Percentiles rank a stretch among this genome's conserved stretches.
These are phyloP conservation scores for Fusarium decemcellulare DNA, from an alignment of 2,329 filamentous ascomycete species.

Conservation along the genomic window DNA sequence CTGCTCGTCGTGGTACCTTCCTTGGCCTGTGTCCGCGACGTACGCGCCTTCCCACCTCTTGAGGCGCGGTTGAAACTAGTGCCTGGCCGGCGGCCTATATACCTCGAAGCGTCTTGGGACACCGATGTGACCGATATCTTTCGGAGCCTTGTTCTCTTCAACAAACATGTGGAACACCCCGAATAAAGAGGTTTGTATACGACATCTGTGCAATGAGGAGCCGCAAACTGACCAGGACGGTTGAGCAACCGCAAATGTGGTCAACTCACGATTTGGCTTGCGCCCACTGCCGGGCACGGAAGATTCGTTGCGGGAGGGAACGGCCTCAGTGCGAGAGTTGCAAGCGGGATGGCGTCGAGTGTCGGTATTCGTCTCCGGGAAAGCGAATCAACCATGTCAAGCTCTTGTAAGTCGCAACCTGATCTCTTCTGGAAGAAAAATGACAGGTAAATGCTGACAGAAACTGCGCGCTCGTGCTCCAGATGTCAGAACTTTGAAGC, in stretches of 20 bases:
- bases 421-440: background rate
- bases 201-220: background rate
- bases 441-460: conserved; percentile 32
- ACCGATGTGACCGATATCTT: background rate
- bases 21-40: conserved; percentile 27
- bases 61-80: background rate
- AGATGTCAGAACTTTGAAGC: conserved; percentile 48
- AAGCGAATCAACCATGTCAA: conserved; percentile 49
- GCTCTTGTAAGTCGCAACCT: conserved; percentile 44
- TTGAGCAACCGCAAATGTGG: conserved; percentile 46
- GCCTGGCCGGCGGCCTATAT: too few species aligned
- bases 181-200: conserved; percentile 45
- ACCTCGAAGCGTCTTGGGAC: background rate
- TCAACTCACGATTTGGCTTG: conserved; percentile 48
- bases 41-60: conserved; percentile 18
- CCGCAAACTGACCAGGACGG: conserved; percentile 25
- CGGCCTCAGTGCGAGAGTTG: conserved; percentile 48
- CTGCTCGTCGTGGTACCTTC: conserved; percentile 20
- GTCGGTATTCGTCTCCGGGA: conserved; percentile 47
- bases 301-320: conserved; percentile 47
- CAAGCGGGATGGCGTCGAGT: conserved; percentile 48
- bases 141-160: background rate
- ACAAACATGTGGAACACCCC: conserved; percentile 44
- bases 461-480: conserved; percentile 18
- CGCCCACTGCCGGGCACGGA: conserved; percentile 46